A percentile compares a stretch with the other conserved stretches of the same genome.
phyloP scores from a whole-genome alignment of 495 filamentous ascomycete genomes.

The Talaromyces adpressus region DNA sequence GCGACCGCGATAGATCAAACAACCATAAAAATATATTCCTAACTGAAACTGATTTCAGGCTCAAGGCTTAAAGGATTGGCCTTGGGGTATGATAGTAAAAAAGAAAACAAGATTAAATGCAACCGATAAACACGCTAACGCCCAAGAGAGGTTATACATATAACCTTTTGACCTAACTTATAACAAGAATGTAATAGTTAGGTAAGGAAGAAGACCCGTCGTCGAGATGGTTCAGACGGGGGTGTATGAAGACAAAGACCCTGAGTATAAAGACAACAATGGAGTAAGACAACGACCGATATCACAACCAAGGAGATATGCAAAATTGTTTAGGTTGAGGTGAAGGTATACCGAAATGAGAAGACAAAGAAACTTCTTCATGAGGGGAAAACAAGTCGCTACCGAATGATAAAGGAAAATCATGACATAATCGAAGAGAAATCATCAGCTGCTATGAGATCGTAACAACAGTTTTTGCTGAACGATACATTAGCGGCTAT shows the following conservation, averaged over 20 bases:
- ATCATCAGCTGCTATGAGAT: constrained; percentile 7
- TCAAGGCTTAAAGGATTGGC: background rate
- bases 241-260: background rate
- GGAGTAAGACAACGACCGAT: background rate
- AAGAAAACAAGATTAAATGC: background rate
- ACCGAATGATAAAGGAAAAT: background rate
- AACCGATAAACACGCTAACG: background rate
- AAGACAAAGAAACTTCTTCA: background rate
- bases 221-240: background rate
- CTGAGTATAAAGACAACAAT: no score
- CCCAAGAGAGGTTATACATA: background rate
- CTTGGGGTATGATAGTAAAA: background rate
- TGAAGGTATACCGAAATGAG: background rate
- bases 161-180: background rate
- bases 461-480: constrained; percentile 11
- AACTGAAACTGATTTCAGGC: background rate
- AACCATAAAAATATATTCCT: background rate
- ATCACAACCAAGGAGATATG: background rate
- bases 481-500: background rate
- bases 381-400: background rate
- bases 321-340: background rate
- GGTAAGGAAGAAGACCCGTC: background rate
- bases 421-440: background rate
- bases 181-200: background rate
- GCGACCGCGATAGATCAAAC: background rate